phyloP scores from a whole-genome alignment of 768 basidiomycete genomes.

The Neoboletus subvelutipes region DNA sequence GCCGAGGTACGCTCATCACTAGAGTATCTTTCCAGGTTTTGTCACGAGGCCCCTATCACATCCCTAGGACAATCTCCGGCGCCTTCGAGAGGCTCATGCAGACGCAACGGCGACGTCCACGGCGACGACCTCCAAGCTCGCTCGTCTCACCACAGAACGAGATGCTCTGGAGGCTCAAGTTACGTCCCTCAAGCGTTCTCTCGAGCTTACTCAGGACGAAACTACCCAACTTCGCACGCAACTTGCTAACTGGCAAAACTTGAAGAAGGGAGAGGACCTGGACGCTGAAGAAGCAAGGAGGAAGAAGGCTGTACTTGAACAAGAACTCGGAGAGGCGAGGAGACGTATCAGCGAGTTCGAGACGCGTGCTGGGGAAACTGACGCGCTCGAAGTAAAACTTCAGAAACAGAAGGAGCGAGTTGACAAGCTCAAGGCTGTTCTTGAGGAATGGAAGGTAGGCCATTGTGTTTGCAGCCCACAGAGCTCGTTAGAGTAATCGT shows the following conservation, averaged over 20 bases:
- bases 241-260: conserved; percentile 63
- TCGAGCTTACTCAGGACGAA: conserved; percentile 58
- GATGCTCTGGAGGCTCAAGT: conserved; percentile 54
- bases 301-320: conserved; percentile 55
- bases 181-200: conserved; percentile 52
- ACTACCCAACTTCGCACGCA: conserved; percentile 59
- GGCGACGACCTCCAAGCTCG: conserved; percentile 49
- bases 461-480: neutral
- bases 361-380: conserved; percentile 21
- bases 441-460: conserved; percentile 48
- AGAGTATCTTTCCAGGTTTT: neutral
- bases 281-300: conserved; percentile 57
- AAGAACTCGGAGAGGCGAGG: conserved; percentile 49
- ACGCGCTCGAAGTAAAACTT: conserved; percentile 36
- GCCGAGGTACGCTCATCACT: conserved; percentile 40
- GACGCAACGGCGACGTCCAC: conserved; percentile 48
- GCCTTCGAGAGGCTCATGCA: conserved; percentile 50
- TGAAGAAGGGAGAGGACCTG: conserved; percentile 63
- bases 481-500: neutral
- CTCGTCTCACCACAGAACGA: conserved; percentile 56
- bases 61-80: conserved; percentile 38
- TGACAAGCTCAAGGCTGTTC: conserved; percentile 42
- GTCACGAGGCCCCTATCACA: neutral
- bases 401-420: conserved; percentile 45
- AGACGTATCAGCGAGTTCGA: conserved; percentile 31